These are phyloP conservation scores for Neonectria sp. DNA, from an alignment of 2,329 filamentous ascomycete species.

Conservation along the genomic window DNA sequence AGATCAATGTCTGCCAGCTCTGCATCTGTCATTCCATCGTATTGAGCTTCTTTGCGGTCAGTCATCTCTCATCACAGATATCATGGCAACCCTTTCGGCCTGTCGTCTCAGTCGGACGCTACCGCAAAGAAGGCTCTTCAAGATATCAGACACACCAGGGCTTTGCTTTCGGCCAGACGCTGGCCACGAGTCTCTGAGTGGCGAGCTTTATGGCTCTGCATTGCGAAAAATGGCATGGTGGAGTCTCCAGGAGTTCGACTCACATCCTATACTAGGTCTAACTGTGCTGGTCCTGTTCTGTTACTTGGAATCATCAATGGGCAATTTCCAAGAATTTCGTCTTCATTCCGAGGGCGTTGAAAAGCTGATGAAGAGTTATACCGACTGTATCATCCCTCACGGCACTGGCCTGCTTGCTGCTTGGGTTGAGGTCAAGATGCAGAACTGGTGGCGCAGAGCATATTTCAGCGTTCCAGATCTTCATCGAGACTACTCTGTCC, in stretches of 20 bases:
- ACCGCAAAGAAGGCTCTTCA: conserved; percentile 8
- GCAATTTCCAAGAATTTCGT: conserved; percentile 38
- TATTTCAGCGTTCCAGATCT: conserved; percentile 39
- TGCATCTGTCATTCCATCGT: conserved; percentile 20
- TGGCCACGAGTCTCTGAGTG: conserved; percentile 14
- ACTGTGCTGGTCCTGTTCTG: conserved; percentile 40
- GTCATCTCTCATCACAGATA: conserved; percentile 12
- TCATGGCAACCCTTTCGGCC: conserved; percentile 25
- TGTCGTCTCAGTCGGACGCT: conserved; percentile 29
- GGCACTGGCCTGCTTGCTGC: conserved; percentile 28
- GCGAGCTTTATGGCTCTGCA: conserved; percentile 27
- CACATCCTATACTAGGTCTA: conserved; percentile 1
- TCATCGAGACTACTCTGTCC: conserved; percentile 12
- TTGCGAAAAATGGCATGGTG: conserved; percentile 13
- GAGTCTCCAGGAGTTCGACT: background rate
- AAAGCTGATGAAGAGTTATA: conserved; percentile 1
- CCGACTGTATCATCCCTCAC: background rate
- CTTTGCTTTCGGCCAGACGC: conserved; percentile 20
- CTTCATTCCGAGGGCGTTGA: conserved; percentile 31
- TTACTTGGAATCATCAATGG: conserved; percentile 44
- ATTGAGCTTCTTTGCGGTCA: background rate
- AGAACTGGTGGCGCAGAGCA: conserved; percentile 45
- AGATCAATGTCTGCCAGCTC: conserved; percentile 19
- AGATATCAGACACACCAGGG: background rate
- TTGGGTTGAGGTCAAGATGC: conserved; percentile 38